Base-by-base conservation (phyloP, 106 monocot genomes). In the Ottelia alismoides region DNA sequence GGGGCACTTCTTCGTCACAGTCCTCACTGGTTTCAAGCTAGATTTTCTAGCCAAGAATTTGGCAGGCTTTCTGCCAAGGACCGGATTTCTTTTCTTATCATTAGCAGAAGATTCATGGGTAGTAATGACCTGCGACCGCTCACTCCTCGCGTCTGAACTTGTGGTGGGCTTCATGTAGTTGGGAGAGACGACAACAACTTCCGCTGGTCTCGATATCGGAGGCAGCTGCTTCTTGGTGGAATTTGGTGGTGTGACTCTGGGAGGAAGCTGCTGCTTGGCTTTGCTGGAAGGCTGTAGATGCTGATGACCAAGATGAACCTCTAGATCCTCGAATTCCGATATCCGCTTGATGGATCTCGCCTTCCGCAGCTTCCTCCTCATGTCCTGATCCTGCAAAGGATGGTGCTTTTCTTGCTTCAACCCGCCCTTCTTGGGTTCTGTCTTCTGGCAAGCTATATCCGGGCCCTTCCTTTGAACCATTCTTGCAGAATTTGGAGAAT, bases 91-190 rank as follows among this genome's bases (percentile, higher is more conserved):
- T 31, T 14, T 32, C 25, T 49, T 65, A 14, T 31, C 21, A 52
- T 14, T 6, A 18, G 46, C 14, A 0, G 24, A 31, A 16, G 57
- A n/a, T n/a, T n/a, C n/a, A n/a, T n/a, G 14, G 47, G 55, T 49
- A 17, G 21, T 17, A 29, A 40, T 56, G 55, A 70, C 74, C 70
- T 27, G 31, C 18, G 19, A 10, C 25, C 25, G 51, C 60, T 73
- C 73, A 70, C 64, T 80, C 68, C 66, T 70, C 1, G 74, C 60
- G 52, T 64, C 81, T 1, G 68, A 81, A 51, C 74, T 60, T 45
- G 21, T 71, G 25, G 86, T 86, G 45, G 74, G 58, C 59, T 69
- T 81, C 80, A 86, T 81, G 47, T 74, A 86, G 18, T 77, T 77
- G 0, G 76, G 79, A 44, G 26, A 18, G 0, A 17, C 17, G n/a